phyloP scores from a whole-genome alignment of 495 filamentous ascomycete genomes.

The Mytilinidion resinicola region DNA sequence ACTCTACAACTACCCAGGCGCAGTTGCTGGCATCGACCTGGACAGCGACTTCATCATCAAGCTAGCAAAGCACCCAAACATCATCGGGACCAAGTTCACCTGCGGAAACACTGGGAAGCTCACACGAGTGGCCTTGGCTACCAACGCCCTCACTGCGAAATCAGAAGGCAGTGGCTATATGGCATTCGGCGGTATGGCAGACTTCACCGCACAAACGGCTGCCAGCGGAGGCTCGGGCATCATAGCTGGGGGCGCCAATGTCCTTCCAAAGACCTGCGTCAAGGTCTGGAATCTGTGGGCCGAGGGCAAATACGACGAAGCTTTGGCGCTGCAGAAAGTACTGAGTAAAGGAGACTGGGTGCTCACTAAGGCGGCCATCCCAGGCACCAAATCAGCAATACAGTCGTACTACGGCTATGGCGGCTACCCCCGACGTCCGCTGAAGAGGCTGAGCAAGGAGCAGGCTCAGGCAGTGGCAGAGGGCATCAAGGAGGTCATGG shows the following conservation, averaged over 20 bases:
- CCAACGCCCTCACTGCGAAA: slow-evolving; percentile 64
- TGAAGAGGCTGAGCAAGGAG: slow-evolving; percentile 54
- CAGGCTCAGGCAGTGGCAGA: slow-evolving; percentile 52
- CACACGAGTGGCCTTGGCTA: slow-evolving; percentile 71
- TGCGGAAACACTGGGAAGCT: slow-evolving; percentile 87
- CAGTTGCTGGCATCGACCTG: slow-evolving; percentile 88
- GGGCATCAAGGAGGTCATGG: slow-evolving; percentile 63
- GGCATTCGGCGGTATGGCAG: slow-evolving; percentile 82
- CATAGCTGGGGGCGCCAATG: slow-evolving; percentile 82
- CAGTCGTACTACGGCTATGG: slow-evolving; percentile 82
- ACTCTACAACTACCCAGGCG: slow-evolving; percentile 87
- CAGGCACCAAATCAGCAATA: slow-evolving; percentile 79
- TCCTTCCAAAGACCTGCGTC: slow-evolving; percentile 74
- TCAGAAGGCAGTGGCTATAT: slow-evolving; percentile 65
- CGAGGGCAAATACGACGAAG: slow-evolving; percentile 66
- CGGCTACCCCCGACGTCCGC: slow-evolving; percentile 66
- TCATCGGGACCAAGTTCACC: slow-evolving; percentile 85
- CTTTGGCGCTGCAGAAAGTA: slow-evolving; percentile 62
- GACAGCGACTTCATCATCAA: slow-evolving; percentile 80
- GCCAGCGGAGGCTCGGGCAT: slow-evolving; percentile 75
- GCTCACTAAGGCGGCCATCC: slow-evolving; percentile 76
- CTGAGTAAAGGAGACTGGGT: slow-evolving; percentile 79
- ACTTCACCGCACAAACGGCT: slow-evolving; percentile 79
- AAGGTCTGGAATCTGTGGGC: slow-evolving; percentile 74
- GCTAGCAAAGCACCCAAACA: slow-evolving; percentile 74